Base-by-base conservation (phyloP, 1,284 basidiomycete genomes). In the Ganoderma sinense region DNA sequence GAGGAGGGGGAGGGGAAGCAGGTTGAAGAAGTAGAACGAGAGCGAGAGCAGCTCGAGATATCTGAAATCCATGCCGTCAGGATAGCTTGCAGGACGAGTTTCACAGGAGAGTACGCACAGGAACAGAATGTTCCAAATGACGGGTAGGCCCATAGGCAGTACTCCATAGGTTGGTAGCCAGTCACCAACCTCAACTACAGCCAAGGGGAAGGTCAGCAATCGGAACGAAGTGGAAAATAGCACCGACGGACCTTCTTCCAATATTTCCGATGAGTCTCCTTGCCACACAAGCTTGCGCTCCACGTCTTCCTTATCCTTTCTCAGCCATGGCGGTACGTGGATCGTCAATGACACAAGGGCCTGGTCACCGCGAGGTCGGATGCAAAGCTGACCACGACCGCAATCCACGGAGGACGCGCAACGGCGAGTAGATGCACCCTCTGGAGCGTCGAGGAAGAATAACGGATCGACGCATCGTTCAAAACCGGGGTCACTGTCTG, bases 11-110 rank as follows among this genome's bases (percentile, higher is more conserved):
- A 94, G 78, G 0, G 93, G 92, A 13, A 94, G 82, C 31, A 92
- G 84, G 78, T 94, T 94, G 80, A 94, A 88, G 70, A 93, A 79
- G 77, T 86, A 94, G 0, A 94, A 83, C 2, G 92, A 93, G 31
- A 93, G 78, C 26, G 88, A 89, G 0, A 91, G 84, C 75, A 86
- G 85, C 45, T 83, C 80, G 66, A 91, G 78, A 73, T 94, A 94
- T 67, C 93, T 94, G 74, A 4, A 4, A 4, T 61, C 13, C 39
- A 39, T 39, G 7, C 4, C 36, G 40, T 55, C 26, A 29, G 16
- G 16, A 14, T 31, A 14, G n/a, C 14, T 18, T 14, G 48, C 16
- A 7, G 26, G 2, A 6, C 16, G 29, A 16, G 13, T 14, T 26
- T 16, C 10, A 23, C 23, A 11, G 23, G 2, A 45, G 45, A 20